Base-by-base conservation (phyloP, 2,329 filamentous ascomycete species). In the Trichoderma sp. region DNA sequence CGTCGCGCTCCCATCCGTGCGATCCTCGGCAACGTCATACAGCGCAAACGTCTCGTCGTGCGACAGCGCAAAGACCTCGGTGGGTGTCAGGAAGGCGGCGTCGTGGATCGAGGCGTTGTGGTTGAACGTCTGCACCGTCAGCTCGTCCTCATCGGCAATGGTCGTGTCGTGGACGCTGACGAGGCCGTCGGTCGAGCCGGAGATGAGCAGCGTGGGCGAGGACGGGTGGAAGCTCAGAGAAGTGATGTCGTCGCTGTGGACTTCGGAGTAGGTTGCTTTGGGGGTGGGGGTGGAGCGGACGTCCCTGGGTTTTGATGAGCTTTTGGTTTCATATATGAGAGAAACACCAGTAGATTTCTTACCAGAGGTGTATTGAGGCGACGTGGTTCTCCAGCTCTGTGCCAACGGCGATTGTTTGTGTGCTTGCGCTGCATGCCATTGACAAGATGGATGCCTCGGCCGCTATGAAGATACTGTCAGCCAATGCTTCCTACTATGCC, bases 31-130 rank as follows among this genome's bases (percentile, higher is more conserved):
- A 67, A 91, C 81, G 70, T 90, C 86, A 76, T 94, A 93, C 68
- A 94, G 84, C 21, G 90, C 89, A 71, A 94, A 86, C 69, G 88
- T 89, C 81, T 96, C 92, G 76, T 95, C 92, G 69, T 93, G 91
- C 0, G 90, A 92, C 11, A 94, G 80, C 4, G 90, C 91, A 71
- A 89, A 93, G 37, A 94, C 86, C 74, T 91, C 86, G 5, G 85
- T 85, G 18, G 82, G 79, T 7, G 73, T 87, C 66, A 95, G 81
- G 80, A 94, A 94, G 5, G 89, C 90, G 16, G 91, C 89, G 72
- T 88, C 90, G 77, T 93, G 91, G 71, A 95, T 87, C 0, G 91
- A 92, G 39, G 89, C 87, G 46, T 87, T 85, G 76, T 92, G 91
- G 78, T 95, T 95, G 77, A 94, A 89, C 14, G 93, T 91, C 79